Conservation (phyloP, 208 protist species). For the Strigomonas culicis region DNA sequence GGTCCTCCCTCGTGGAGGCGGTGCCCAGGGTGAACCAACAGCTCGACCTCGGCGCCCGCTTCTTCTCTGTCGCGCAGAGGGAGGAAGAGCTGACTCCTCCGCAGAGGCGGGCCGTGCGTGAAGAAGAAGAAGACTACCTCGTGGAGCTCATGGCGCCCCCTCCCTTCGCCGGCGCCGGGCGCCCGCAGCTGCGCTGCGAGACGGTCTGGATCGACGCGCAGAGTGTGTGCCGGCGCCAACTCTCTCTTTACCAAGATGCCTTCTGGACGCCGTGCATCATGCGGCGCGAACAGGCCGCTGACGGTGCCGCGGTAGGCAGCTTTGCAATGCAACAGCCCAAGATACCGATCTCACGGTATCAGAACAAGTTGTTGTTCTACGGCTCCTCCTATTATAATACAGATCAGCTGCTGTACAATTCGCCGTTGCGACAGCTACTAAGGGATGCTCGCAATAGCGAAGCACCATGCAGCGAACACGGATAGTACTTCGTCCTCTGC, state of each 20-base stretch:
- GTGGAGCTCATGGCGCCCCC: conserved; percentile 26
- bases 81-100: neutral
- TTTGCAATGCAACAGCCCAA: neutral
- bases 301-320: neutral
- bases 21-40: neutral
- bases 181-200: conserved; percentile 23
- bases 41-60: neutral
- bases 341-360: neutral
- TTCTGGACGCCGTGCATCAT: conserved; percentile 25
- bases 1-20: neutral
- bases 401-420: neutral
- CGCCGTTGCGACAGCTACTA: neutral
- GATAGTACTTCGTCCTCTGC: too few relatives aligned
- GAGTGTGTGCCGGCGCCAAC: conserved; percentile 14
- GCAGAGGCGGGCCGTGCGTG: neutral
- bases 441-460: neutral
- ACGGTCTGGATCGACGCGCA: conserved; percentile 40
- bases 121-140: conserved; percentile 13
- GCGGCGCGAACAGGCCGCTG: neutral
- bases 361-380: neutral
- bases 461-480: too few relatives aligned
- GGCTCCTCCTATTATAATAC: conserved; percentile 10
- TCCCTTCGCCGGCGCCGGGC: conserved; percentile 9
- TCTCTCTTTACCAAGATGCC: conserved; percentile 36
- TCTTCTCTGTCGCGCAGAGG: neutral